These are phyloP conservation scores for Mycena floridula DNA, from an alignment of 768 basidiomycete species.

Conservation along the genomic window DNA sequence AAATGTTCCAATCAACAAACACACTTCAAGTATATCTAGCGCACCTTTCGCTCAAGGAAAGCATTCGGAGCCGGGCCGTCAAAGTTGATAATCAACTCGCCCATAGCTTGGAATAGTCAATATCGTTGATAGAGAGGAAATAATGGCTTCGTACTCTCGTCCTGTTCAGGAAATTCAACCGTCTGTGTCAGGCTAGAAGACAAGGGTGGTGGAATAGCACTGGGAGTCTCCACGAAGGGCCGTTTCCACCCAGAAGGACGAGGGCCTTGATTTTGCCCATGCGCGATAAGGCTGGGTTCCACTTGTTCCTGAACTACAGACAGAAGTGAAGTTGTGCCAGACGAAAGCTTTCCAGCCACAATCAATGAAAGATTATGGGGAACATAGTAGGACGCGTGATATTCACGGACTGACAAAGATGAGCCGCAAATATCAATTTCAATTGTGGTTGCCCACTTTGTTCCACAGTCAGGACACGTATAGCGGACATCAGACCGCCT, in stretches of 20 bases:
- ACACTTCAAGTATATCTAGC: neutral
- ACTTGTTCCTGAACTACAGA: slow-evolving; percentile 77
- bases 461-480: slow-evolving; percentile 79
- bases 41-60: slow-evolving; percentile 67
- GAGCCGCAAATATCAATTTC: slow-evolving; percentile 4
- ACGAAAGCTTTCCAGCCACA: slow-evolving; percentile 80
- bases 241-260: slow-evolving; percentile 83
- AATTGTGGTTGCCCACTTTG: slow-evolving; percentile 54
- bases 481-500: slow-evolving; percentile 89
- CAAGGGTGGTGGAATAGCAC: slow-evolving; percentile 53
- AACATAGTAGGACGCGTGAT: slow-evolving; percentile 85
- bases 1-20: neutral
- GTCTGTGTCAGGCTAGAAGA: slow-evolving; percentile 46
- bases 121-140: neutral
- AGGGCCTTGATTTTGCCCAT: slow-evolving; percentile 65
- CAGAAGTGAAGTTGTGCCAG: slow-evolving; percentile 69
- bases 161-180: slow-evolving; percentile 94
- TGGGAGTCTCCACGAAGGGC: slow-evolving; percentile 87
- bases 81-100: slow-evolving; percentile 75
- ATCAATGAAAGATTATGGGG: slow-evolving; percentile 91
- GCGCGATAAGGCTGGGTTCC: slow-evolving; percentile 74
- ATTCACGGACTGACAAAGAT: slow-evolving; percentile 71
- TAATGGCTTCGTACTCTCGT: slow-evolving; percentile 56
- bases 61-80: slow-evolving; percentile 71
- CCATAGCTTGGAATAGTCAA: slow-evolving; percentile 40